Conservation (phyloP, 2,329 filamentous ascomycete species). For the Phyllosticta citrichinensis region DNA sequence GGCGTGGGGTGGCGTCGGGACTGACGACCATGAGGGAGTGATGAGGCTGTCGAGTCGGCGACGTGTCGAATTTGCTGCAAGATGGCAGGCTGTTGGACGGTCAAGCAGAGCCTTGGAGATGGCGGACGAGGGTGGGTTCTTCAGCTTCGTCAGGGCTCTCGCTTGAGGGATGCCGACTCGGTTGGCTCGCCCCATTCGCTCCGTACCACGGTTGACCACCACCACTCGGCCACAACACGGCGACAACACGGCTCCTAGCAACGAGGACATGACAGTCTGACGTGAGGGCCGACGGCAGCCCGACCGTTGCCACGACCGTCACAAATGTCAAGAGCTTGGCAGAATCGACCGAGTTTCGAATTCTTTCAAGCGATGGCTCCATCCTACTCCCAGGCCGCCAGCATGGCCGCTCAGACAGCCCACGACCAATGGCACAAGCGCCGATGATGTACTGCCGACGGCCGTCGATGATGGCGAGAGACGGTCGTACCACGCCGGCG, state of each 20-base stretch:
- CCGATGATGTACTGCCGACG: neutral
- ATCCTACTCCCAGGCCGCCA: neutral
- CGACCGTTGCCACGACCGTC: neutral
- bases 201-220: neutral
- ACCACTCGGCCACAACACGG: neutral
- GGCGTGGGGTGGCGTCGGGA: neutral
- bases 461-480: neutral
- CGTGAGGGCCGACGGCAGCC: neutral
- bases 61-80: neutral
- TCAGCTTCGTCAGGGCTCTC: neutral
- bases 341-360: neutral
- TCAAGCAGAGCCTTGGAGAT: neutral
- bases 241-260: neutral
- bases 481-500: neutral
- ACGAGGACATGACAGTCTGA: neutral
- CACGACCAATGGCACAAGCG: neutral
- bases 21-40: neutral
- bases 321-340: neutral
- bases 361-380: neutral
- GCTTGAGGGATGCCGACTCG: neutral
- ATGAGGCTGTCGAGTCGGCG: neutral
- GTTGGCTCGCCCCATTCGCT: neutral
- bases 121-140: neutral
- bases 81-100: neutral
- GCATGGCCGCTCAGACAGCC: neutral